Evolutionary conservation across 2,329 filamentous ascomycete species (phyloP), one percentile per base, ranked within the genome.

Genomic region (Truncatella angustata): DNA sequence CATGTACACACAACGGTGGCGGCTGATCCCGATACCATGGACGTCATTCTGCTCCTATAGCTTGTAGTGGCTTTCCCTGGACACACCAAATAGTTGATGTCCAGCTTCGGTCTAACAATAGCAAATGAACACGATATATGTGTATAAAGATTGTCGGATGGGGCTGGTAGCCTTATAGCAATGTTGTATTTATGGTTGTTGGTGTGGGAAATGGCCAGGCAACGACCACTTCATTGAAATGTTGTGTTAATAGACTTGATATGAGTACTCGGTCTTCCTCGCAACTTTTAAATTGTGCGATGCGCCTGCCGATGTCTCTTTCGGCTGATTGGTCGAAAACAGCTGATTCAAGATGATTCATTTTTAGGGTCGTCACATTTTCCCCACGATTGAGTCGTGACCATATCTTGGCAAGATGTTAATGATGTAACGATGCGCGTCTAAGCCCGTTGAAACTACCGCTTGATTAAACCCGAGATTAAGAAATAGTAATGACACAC

Each of bases 1-100:
- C 82, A 84, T 18, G 81, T 84, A 58, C 82, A 84, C 45, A 85
- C 70, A 52, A 87, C 79, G 3, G 76, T 76, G 12, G 77, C 69
- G 28, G 74, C 76, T 4, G 76, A 77, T 57, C 80, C 76, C 10
- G 76, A 70, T 50, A 70, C 69, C 60, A 77, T 78, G 12, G 75
- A 77, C 42, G 74, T 75, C 75, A 78, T 78, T 43, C 14, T 14
- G 28, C n/a, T 32, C 28, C 7, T 32, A 14, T 14, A 14, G 14
- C 7, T 32, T 32, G 14, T 7, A 32, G 28, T 9, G 7, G 7
- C 28, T 14, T 32, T 32, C 28, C 7, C 28, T 9, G 28, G 14
- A 32, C 14, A 32, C 28, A 32, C 7, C 14, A 14, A 32, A 32
- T 14, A 32, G 28, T 9, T 32, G 28, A 32, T 9, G 28, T 32